Base-by-base conservation (phyloP, 768 basidiomycete genomes). In the Boletus rex-veris region DNA sequence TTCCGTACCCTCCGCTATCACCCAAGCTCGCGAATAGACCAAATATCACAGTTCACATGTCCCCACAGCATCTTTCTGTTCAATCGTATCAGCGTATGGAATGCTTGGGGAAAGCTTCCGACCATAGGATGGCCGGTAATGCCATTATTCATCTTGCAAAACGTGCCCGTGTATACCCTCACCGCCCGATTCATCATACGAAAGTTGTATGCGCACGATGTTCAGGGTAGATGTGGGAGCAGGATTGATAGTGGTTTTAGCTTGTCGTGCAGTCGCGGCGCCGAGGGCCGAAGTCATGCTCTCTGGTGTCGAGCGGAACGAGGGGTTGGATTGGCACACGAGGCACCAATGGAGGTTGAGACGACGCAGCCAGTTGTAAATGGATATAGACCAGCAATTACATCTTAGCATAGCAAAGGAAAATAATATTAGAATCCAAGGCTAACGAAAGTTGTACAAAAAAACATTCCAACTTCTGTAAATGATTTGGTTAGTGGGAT, bases 401-500 rank as follows among this genome's bases (percentile, higher is more conserved):
- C 33, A 35, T 14, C 33, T 35, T 14, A 35, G 14, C 11, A 14
- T 14, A 6, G 33, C 5, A 35, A 10, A 35, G 3, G 18, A 50
- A 28, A 16, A 51, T n/a, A 7, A 0, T 31, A 58, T 55, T 52
- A 41, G 52, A 28, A 40, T 48, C 10, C 45, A 36, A 24, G 6
- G 11, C 21, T 53, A 54, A 2, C 0, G 18, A 49, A 24, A 36
- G 5, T 33, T 1, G 19, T 53, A 47, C 35, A 35, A 39, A 0
- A 16, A 35, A 4, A 11, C 6, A 26, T 12, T 7, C 7, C 1
- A 5, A 7, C 4, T 37, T 30, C 67, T 70, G 33, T 7, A 15
- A 30, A 24, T 14, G 45, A 21, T 6, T 3, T 43, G 0, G 30
- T 70, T 8, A 68, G 57, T 24, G 16, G 39, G 3, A 26, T 4